Evolutionary conservation across 768 basidiomycete species (phyloP).

Genomic region (Peribolospora baueri): DNA sequence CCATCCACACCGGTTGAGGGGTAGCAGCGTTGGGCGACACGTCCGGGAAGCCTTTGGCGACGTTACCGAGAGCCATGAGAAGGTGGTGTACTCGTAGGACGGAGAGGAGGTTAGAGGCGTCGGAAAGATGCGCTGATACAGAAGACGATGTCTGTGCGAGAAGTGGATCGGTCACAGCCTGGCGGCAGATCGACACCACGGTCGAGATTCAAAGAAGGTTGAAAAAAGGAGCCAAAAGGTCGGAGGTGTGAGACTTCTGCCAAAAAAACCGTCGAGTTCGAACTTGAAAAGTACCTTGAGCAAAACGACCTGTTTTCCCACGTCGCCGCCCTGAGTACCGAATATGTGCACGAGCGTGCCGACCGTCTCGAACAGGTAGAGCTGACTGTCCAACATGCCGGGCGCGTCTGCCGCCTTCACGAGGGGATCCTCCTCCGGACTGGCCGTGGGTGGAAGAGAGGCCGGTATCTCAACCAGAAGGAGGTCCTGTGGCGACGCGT

Average conservation of each 20-base stretch:
- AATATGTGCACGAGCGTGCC: conserved; percentile 65
- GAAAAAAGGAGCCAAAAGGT: too few relatives aligned
- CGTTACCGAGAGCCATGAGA: conserved; percentile 79
- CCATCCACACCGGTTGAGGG: conserved; percentile 39
- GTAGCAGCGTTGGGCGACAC: conserved; percentile 44
- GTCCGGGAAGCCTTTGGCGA: conserved; percentile 91
- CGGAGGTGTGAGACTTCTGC: too few relatives aligned
- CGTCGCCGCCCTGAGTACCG: conserved; percentile 19
- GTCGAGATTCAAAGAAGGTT: background rate
- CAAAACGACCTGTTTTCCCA: conserved; percentile 42
- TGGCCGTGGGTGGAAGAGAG: conserved; percentile 52
- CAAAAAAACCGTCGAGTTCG: background rate
- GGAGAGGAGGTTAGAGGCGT: conserved; percentile 39
- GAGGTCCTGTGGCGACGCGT: conserved; percentile 35
- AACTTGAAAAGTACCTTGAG: conserved; percentile 11
- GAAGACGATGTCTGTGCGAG: conserved; percentile 26
- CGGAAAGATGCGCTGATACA: conserved; percentile 23
- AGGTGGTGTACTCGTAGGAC: conserved; percentile 73
- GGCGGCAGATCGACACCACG: conserved; percentile 5
- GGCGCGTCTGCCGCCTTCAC: conserved; percentile 54
- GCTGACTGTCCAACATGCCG: conserved; percentile 56
- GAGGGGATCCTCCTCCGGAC: conserved; percentile 37
- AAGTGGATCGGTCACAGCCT: conserved; percentile 60
- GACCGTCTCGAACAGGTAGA: conserved; percentile 80
- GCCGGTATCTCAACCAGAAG: conserved; percentile 36